Percentiles rank a stretch among this genome's conserved stretches.
These are phyloP conservation scores for Diversispora epigaea DNA, from an alignment of 192 early-diverging fungal species.

Conservation along the genomic window DNA sequence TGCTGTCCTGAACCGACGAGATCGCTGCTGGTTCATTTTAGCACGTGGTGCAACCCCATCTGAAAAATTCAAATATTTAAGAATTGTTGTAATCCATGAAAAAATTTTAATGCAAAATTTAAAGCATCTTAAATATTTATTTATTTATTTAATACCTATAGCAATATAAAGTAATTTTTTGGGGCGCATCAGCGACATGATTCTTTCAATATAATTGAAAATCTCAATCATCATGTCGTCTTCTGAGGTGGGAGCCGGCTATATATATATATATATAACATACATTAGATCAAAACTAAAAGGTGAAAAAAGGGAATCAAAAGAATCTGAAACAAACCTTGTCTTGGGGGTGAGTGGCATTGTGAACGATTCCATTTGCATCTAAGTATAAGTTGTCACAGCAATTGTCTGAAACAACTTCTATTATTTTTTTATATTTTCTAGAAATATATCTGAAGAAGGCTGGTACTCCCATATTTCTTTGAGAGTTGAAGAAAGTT, in stretches of 20 bases:
- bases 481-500: too few species aligned
- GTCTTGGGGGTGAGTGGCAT: slow-evolving; percentile 78
- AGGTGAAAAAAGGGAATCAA: neutral
- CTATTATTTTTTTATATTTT: slow-evolving; percentile 74
- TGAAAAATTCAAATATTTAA: slow-evolving; percentile 31
- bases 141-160: slow-evolving; percentile 71
- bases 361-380: slow-evolving; percentile 97
- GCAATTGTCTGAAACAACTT: slow-evolving; percentile 71
- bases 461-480: slow-evolving; percentile 74
- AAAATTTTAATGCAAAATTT: neutral
- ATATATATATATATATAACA: slow-evolving; percentile 33
- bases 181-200: slow-evolving; percentile 90
- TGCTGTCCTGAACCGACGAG: slow-evolving; percentile 93
- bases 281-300: neutral
- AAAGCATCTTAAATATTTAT: neutral
- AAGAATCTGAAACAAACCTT: slow-evolving; percentile 44
- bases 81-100: neutral
- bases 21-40: slow-evolving; percentile 99
- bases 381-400: slow-evolving; percentile 97
- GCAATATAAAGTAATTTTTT: slow-evolving; percentile 97
- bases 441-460: slow-evolving; percentile 69
- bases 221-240: slow-evolving; percentile 96
- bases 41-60: slow-evolving; percentile 99
- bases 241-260: slow-evolving; percentile 75
- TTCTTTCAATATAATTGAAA: slow-evolving; percentile 94